Percentiles rank a stretch among this genome's conserved stretches.
Conservation (phyloP, 768 basidiomycete species). For the Termitomyces sp. region DNA sequence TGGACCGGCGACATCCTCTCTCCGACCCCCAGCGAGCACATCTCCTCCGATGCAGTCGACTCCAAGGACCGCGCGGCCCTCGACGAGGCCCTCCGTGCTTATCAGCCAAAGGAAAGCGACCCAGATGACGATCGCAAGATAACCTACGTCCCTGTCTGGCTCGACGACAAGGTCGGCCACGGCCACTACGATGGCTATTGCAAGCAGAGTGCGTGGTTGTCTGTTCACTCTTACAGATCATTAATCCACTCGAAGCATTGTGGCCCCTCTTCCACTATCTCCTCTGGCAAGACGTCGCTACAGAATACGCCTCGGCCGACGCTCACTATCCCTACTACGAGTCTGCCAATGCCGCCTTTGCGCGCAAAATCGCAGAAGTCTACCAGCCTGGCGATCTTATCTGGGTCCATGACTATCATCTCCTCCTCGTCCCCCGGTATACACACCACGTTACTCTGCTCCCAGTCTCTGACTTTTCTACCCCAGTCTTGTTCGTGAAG, state of each 20-base stretch:
- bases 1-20: slow-evolving; percentile 89
- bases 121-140: slow-evolving; percentile 52
- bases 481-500: slow-evolving; percentile 61
- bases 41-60: slow-evolving; percentile 47
- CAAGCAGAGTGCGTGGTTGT: slow-evolving; percentile 91
- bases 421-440: slow-evolving; percentile 77
- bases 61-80: slow-evolving; percentile 61
- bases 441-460: slow-evolving; percentile 6
- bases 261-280: slow-evolving; percentile 99
- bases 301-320: slow-evolving; percentile 83
- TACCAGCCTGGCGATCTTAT: slow-evolving; percentile 89
- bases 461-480: background rate
- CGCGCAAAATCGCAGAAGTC: slow-evolving; percentile 61
- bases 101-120: slow-evolving; percentile 55
- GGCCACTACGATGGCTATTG: slow-evolving; percentile 97
- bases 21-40: slow-evolving; percentile 32
- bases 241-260: slow-evolving; percentile 46
- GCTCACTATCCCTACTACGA: slow-evolving; percentile 76
- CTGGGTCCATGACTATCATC: slow-evolving; percentile 95
- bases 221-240: background rate
- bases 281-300: slow-evolving; percentile 94
- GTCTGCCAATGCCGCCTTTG: slow-evolving; percentile 81
- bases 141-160: slow-evolving; percentile 85
- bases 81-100: slow-evolving; percentile 56
- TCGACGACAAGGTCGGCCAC: slow-evolving; percentile 83